Percentiles rank a stretch among this genome's conserved stretches.
phyloP scores from a whole-genome alignment of 2,329 filamentous ascomycete species.

The Cordyceps javanica region DNA sequence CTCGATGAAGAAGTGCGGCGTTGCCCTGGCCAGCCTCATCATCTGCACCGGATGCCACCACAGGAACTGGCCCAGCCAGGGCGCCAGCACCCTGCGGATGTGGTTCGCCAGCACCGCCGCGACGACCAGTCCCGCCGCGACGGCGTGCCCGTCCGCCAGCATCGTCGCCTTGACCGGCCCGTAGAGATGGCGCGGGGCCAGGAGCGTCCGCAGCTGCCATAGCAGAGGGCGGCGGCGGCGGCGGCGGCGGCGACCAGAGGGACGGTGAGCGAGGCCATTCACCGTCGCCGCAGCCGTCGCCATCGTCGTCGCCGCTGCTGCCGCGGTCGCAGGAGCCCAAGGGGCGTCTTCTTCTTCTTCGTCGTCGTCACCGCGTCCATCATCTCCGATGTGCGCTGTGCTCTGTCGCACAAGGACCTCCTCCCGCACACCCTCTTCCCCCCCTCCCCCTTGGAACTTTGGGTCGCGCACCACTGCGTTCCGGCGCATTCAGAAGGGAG shows the following conservation, averaged over 20 bases:
- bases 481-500: background rate
- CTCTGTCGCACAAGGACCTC: background rate
- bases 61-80: conserved; percentile 24
- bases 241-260: background rate
- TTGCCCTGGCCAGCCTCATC: conserved; percentile 30
- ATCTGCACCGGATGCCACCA: conserved; percentile 26
- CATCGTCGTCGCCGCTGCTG: background rate
- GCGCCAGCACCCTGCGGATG: conserved; percentile 27
- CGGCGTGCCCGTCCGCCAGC: conserved; percentile 21
- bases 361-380: background rate
- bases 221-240: background rate
- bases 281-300: background rate
- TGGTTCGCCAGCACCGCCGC: conserved; percentile 35
- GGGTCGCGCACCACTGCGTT: background rate
- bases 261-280: background rate
- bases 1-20: conserved; percentile 30
- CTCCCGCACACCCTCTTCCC: background rate
- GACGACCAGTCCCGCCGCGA: conserved; percentile 22
- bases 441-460: background rate
- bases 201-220: background rate
- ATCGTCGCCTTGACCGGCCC: conserved; percentile 13
- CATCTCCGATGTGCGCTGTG: background rate
- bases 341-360: no score
- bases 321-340: background rate
- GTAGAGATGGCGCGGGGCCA: conserved; percentile 1